Conservation (phyloP, 2,329 filamentous ascomycete genomes). For the Stemphylium beticola region DNA sequence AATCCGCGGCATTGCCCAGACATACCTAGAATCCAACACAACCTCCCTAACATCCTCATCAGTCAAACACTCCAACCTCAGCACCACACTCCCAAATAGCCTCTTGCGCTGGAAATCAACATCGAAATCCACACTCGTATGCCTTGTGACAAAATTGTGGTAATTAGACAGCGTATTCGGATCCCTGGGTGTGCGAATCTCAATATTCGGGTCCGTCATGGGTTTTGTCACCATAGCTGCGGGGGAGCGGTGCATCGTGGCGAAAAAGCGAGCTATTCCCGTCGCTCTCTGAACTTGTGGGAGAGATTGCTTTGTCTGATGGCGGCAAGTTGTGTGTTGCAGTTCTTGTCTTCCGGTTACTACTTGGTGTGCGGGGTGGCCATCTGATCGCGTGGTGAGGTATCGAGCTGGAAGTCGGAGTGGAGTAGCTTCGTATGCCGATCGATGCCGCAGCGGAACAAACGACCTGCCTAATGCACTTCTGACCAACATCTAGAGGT, state of each 20-base stretch:
- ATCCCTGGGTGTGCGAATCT: slow-evolving; percentile 66
- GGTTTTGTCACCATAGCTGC: slow-evolving; percentile 46
- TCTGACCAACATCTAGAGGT: slow-evolving; percentile 8
- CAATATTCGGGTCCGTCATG: slow-evolving; percentile 45
- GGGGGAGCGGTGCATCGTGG: slow-evolving; percentile 31
- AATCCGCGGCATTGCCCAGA: not conserved
- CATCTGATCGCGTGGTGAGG: slow-evolving; percentile 12
- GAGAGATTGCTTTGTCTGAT: not conserved
- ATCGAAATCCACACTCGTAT: slow-evolving; percentile 80
- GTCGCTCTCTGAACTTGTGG: not conserved
- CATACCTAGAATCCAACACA: slow-evolving; percentile 78
- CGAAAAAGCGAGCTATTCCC: not conserved
- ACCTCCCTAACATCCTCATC: slow-evolving; percentile 76
- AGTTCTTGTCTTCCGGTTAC: not conserved
- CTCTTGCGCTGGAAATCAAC: slow-evolving; percentile 83
- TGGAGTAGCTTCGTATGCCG: slow-evolving; percentile 18
- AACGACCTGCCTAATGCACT: slow-evolving; percentile 19
- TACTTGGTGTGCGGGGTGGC: not conserved
- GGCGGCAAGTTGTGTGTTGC: not conserved
- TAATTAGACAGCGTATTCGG: slow-evolving; percentile 94
- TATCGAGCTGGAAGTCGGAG: slow-evolving; percentile 16
- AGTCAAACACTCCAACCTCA: slow-evolving; percentile 79
- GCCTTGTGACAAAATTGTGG: slow-evolving; percentile 81
- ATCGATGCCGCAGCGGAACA: slow-evolving; percentile 19
- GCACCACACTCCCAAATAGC: slow-evolving; percentile 76